Evolutionary conservation across 2,329 filamentous ascomycete species (phyloP).

Genomic region (Ophiostoma novo-ulmi): DNA sequence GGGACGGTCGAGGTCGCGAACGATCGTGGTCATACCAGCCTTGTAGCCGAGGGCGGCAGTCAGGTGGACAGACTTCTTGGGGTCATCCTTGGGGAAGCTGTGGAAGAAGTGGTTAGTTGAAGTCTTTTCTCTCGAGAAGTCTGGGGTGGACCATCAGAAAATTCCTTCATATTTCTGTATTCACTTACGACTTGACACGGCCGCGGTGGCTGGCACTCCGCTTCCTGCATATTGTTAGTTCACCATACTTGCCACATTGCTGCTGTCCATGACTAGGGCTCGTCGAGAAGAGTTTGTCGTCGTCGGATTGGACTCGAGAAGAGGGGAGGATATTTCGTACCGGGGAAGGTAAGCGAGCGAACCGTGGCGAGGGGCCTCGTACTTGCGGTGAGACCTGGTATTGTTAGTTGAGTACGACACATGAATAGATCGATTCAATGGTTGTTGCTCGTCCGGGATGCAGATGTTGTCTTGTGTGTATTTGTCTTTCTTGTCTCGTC

Average conservation of each 20-base stretch:
- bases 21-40: conserved; percentile 99
- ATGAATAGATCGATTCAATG: neutral
- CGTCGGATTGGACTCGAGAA: conserved; percentile 5
- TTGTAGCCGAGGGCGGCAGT: conserved; percentile 99
- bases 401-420: conserved; percentile 9
- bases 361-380: conserved; percentile 88
- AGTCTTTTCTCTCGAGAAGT: conserved; percentile 20
- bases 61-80: conserved; percentile 98
- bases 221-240: conserved; percentile 28
- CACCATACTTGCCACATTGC: conserved; percentile 8
- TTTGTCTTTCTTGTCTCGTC: conserved; percentile 1
- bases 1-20: conserved; percentile 97
- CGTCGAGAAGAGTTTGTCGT: conserved; percentile 9
- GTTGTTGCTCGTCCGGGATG: conserved; percentile 9
- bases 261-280: neutral
- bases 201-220: conserved; percentile 30
- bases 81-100: conserved; percentile 99
- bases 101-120: conserved; percentile 21
- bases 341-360: conserved; percentile 76
- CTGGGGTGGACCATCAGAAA: neutral
- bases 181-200: conserved; percentile 87
- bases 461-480: conserved; percentile 1
- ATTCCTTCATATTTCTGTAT: conserved; percentile 2
- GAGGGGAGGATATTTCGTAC: conserved; percentile 25
- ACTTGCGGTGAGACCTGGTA: conserved; percentile 51